phyloP scores from a whole-genome alignment of 1,284 basidiomycete species.

The Marasmius fiardii region DNA sequence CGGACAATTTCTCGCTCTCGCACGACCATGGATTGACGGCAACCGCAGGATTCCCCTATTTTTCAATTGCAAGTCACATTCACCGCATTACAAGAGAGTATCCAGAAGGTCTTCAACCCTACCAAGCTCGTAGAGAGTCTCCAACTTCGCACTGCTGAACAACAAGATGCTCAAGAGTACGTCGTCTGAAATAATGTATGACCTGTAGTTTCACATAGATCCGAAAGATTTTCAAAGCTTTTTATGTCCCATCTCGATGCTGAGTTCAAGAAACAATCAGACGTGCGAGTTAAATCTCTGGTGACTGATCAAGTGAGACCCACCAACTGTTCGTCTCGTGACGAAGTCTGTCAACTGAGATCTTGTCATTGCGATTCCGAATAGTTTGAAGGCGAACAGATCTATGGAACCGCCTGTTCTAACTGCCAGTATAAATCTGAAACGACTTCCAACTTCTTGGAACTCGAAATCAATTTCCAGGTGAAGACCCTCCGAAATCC shows the following conservation, averaged over 20 bases:
- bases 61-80: slow-evolving; percentile 77
- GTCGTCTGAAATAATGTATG: slow-evolving; percentile 18
- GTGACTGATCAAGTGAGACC: slow-evolving; percentile 62
- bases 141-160: slow-evolving; percentile 73
- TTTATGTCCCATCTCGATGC: slow-evolving; percentile 85
- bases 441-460: slow-evolving; percentile 67
- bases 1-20: slow-evolving; percentile 11
- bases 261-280: slow-evolving; percentile 78
- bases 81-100: slow-evolving; percentile 75
- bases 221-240: slow-evolving; percentile 81
- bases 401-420: slow-evolving; percentile 76
- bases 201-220: slow-evolving; percentile 13
- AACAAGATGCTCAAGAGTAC: slow-evolving; percentile 94
- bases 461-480: slow-evolving; percentile 82
- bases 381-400: slow-evolving; percentile 83
- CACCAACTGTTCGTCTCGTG: not conserved
- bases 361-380: slow-evolving; percentile 6
- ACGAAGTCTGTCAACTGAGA: not conserved
- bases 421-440: slow-evolving; percentile 69
- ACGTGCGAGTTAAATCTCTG: slow-evolving; percentile 58
- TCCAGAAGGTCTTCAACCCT: slow-evolving; percentile 75
- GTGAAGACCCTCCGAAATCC: slow-evolving; percentile 34
- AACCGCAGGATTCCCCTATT: slow-evolving; percentile 64
- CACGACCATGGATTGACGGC: not conserved
- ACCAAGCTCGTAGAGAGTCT: slow-evolving; percentile 79